Base-by-base conservation (phyloP, 495 filamentous ascomycete genomes). In the Xylaria telfairii region DNA sequence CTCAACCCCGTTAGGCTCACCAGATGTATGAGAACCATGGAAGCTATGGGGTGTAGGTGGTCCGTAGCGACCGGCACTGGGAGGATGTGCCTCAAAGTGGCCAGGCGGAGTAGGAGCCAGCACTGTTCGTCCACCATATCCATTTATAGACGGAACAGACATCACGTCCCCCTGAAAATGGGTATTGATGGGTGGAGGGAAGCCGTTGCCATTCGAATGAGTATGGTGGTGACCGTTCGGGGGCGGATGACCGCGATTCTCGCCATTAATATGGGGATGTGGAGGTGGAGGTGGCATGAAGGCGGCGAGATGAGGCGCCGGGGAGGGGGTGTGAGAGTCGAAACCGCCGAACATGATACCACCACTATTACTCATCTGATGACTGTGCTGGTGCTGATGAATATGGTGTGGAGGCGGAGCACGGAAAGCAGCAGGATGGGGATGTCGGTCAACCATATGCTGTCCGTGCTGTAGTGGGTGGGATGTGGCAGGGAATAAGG, bases 21-120 rank as follows among this genome's bases (percentile, higher is more conserved):
- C 75, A 0, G 86, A 87, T 26, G 83, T 80, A 62, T 87, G 86
- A 4, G 86, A 88, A 21, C 83, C 86, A 21, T 87, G 85, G 49
- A 86, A 85, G 69, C 86, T 88, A 46, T 84, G 85, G 4, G 86
- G 85, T 8, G 85, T 87, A 7, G 83, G 81, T 7, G 85, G 82
- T 0, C 81, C 82, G 63, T 83, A 84, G 70, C 74, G 78, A 69
- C 78, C 67, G 39, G 73, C 70, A 51, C 72, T 63, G 41, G 82
- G 78, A 4, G 79, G 79, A 37, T 78, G 83, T 21, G 76, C 77
- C 32, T 86, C 83, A 17, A 78, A 69, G 28, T 76, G 75, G n/a
- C 70, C 77, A 68, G 80, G 79, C 13, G 71, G 61, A 73, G 70
- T n/a, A 78, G 78, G 49, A 76, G 81, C 34, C 70, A 79, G 72